These are phyloP conservation scores for Ascochyta fabae DNA, from an alignment of 2,329 filamentous ascomycete genomes.

Conservation along the genomic window DNA sequence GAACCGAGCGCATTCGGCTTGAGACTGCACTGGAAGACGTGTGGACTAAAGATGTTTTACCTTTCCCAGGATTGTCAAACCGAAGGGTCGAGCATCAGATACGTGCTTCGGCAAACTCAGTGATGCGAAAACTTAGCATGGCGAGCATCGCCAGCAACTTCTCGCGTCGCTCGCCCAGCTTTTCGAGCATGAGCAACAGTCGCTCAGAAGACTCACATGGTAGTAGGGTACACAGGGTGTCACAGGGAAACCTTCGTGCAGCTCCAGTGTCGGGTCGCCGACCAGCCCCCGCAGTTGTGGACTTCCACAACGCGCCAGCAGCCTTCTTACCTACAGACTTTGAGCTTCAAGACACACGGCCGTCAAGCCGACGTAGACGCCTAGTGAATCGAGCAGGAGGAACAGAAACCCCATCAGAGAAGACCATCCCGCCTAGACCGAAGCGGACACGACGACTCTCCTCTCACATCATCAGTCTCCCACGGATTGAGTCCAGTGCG, in stretches of 20 bases:
- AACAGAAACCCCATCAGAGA: constrained; percentile 33
- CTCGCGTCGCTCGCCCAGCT: constrained; percentile 71
- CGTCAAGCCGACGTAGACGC: constrained; percentile 35
- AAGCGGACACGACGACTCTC: constrained; percentile 43
- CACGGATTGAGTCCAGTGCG: constrained; percentile 33
- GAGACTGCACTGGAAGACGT: constrained; percentile 78
- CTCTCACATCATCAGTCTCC: constrained; percentile 39
- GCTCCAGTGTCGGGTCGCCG: constrained; percentile 35
- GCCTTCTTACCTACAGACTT: constrained; percentile 58
- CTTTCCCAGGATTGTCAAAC: constrained; percentile 80
- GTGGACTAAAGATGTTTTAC: constrained; percentile 81
- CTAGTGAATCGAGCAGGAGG: constrained; percentile 35
- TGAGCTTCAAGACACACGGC: constrained; percentile 45
- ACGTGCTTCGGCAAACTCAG: constrained; percentile 78
- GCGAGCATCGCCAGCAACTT: constrained; percentile 80
- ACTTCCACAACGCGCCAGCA: constrained; percentile 57
- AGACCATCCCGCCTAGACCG: constrained; percentile 26
- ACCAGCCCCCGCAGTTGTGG: constrained; percentile 45
- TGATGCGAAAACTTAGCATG: constrained; percentile 88
- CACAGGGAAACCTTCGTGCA: constrained; percentile 34
- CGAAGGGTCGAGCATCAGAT: constrained; percentile 74
- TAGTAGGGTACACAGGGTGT: constrained; percentile 34
- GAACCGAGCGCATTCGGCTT: constrained; percentile 77
- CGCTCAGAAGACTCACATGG: constrained; percentile 46
- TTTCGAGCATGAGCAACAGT: constrained; percentile 51